These are phyloP conservation scores for Trichoderma endophyticum DNA, from an alignment of 2,329 filamentous ascomycete genomes.

Conservation along the genomic window DNA sequence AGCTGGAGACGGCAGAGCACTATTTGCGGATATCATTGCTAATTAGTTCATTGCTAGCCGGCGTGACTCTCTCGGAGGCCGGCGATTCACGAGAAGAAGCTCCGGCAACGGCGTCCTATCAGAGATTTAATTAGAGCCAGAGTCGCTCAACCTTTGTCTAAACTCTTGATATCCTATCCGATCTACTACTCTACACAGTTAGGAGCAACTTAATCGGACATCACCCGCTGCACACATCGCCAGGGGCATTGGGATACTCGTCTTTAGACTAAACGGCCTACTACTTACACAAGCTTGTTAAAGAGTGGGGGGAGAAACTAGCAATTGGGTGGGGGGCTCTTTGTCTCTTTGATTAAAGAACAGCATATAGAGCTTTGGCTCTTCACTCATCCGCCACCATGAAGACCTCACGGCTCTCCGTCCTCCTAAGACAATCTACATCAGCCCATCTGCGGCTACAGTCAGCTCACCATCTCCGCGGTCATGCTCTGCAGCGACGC, in stretches of 20 bases:
- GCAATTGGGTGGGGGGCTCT: neutral
- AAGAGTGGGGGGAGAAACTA: conserved; percentile 13
- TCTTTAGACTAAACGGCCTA: neutral
- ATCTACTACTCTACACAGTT: neutral
- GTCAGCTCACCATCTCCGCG: neutral
- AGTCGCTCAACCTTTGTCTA: neutral
- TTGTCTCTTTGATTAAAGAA: neutral
- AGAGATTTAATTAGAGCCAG: neutral
- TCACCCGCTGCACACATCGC: neutral
- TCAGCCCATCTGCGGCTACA: neutral
- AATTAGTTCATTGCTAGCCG: conserved; percentile 10
- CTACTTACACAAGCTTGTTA: neutral
- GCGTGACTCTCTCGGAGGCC: conserved; percentile 9
- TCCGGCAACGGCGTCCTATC: neutral
- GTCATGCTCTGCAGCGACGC: neutral
- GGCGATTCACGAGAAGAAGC: conserved; percentile 8
- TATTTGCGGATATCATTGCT: conserved; percentile 15
- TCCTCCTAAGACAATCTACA: neutral
- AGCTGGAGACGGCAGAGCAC: neutral
- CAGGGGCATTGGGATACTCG: neutral
- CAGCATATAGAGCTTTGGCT: neutral
- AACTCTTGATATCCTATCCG: neutral
- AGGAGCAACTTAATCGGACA: neutral
- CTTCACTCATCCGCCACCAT: conserved; percentile 4
- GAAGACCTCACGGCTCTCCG: conserved; percentile 15